Evolutionary conservation across 2,329 filamentous ascomycete genomes (phyloP), one percentile per base, ranked within the genome.

Genomic region (Drechslerella stenobrocha): DNA sequence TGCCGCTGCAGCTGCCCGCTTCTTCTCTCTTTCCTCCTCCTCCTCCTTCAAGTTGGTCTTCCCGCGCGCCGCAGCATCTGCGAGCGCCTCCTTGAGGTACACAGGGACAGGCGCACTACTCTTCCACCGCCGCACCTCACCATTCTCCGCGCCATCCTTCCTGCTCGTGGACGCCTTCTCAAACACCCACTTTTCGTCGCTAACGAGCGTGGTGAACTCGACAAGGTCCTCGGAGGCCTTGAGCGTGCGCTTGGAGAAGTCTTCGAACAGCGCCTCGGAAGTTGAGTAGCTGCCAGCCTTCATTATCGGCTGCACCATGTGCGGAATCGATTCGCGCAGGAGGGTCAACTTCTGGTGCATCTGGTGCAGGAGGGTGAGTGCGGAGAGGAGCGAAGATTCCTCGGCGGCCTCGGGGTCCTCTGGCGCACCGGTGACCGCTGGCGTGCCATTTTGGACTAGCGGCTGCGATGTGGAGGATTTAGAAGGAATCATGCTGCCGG

Each of bases 251-350:
- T 67, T 67, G 7, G 63, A 67, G 42, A 67, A 67, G 2, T 67
- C 63, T 34, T 67, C 63, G 30, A 67, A 67, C 23, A 67, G 51
- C 2, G 22, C 44, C 40, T 67, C 63, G 20, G 63, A 55, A 2
- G 55, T 51, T 0, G 55, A 44, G 37, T 67, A 67, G 15, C 18
- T 46, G 7, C 52, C 52, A 0, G 63, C 48, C 51, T 67, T 67
- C 63, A 67, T 67, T 20, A 67, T 67, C 3, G 63, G 63, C 18
- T 67, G 63, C 35, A 67, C 55, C 63, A 67, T 67, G 23, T 67
- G 63, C 7, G 63, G 63, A 44, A 67, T 67, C 7, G 63, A 67
- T 59, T 67, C 55, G 30, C 63, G 55, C 28, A 67, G 63, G n/a
- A 67, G 52, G 24, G 50, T 59, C n/a, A 67, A 55, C 23, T 60